These are phyloP conservation scores for grape (Vitis vinifera) DNA, from an alignment of 164 flowering plant species.

Conservation along the genomic window ASM3070453v1 NC_081812.1:18989501-18990000, in stretches of 20 bases:
- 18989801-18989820: conserved; percentile 9
- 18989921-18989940: not conserved
- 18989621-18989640: conserved; percentile 15
- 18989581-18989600: conserved; percentile 4
- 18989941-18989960: conserved; percentile 8
- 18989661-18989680: conserved; percentile 10
- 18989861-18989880: not conserved
- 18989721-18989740: conserved; percentile 26
- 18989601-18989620: conserved; percentile 10
- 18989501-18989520: too few species aligned
- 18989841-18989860: conserved; percentile 17
- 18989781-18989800: conserved; percentile 17
- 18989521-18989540: too few species aligned
- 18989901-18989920: conserved; percentile 4
- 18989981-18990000: conserved; percentile 15
- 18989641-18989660: conserved; percentile 10
- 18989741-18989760: conserved; percentile 16
- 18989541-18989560: too few species aligned
- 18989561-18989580: too few species aligned
- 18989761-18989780: conserved; percentile 19
- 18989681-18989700: conserved; percentile 27
- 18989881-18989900: not conserved
- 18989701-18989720: conserved; percentile 20
- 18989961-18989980: conserved; percentile 6
- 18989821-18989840: conserved; percentile 11